Evolutionary conservation across 148 eudicot genomes (phyloP).

Genomic region (Arbutus unedo): DNA sequence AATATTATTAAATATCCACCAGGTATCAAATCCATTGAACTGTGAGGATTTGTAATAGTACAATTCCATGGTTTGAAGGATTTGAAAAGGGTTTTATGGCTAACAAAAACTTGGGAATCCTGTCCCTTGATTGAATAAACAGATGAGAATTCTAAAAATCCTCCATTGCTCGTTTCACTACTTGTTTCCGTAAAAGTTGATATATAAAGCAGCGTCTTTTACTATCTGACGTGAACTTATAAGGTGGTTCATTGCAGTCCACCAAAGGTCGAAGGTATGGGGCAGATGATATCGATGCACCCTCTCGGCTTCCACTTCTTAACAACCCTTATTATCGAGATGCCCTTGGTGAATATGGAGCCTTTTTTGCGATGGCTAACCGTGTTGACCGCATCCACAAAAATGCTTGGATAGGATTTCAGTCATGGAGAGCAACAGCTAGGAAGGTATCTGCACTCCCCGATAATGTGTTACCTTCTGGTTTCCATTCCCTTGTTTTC

Average conservation of each 20-base stretch:
- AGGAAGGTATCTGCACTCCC: slow-evolving; percentile 42
- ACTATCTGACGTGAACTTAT: slow-evolving; percentile 7
- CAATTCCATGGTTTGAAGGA: too few relatives aligned
- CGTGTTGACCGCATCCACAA: slow-evolving; percentile 80
- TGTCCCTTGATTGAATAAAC: neutral
- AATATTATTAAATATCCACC: too few relatives aligned
- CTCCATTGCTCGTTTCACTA: neutral
- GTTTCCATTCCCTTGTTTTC: neutral
- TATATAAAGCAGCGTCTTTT: neutral
- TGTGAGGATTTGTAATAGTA: too few relatives aligned
- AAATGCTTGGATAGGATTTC: slow-evolving; percentile 98
- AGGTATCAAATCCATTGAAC: too few relatives aligned
- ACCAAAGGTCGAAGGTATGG: slow-evolving; percentile 71
- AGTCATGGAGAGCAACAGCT: slow-evolving; percentile 92
- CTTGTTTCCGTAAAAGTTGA: neutral
- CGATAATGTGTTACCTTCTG: neutral
- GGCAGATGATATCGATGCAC: slow-evolving; percentile 77
- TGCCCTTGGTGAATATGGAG: slow-evolving; percentile 74
- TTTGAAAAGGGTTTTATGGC: too few relatives aligned
- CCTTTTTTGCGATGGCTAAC: slow-evolving; percentile 79
- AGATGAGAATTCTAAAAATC: neutral
- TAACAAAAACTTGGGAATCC: neutral
- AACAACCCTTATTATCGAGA: slow-evolving; percentile 69
- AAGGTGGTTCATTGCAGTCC: slow-evolving; percentile 42
- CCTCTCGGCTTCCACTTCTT: slow-evolving; percentile 84